Base-by-base conservation (phyloP, 495 filamentous ascomycete genomes). In the Daldinia concentrica region DNA sequence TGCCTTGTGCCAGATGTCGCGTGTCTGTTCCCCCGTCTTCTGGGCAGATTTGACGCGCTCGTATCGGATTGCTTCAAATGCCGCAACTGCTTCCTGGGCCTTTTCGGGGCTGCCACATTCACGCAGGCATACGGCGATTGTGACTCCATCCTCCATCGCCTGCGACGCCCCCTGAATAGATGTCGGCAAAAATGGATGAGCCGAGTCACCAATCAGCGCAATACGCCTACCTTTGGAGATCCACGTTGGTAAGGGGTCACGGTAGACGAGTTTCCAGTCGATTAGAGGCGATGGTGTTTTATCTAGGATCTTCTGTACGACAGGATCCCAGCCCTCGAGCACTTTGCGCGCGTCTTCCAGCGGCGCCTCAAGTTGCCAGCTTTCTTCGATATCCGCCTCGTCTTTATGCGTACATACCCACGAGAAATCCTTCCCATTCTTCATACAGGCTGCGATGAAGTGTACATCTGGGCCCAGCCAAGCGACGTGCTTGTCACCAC, bases 171-270 rank as follows among this genome's bases (percentile, higher is more conserved):
- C 91, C 66, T 92, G 88, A n/a, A 87, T 87, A 4, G 86, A 89
- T 0, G 90, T 91, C 0, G 90, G 91, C 4, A 93, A 80, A 76
- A 93, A 92, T 0, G 91, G 87, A 78, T 94, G 91, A 1, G 91
- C 91, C 6, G 89, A 82, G 71, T 93, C 91, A 24, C 91, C 91
- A 34, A 93, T 83, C 15, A 90, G 79, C 34, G 82, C 84, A n/a
- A 89, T 89, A 19, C 87, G 82, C 12, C 85, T 83, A 14, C 82
- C 80, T 14, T 85, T 81, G 5, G 85, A 89, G 17, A 90, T 83
- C 84, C 90, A 93, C 0, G 83, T 88, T 4, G 89, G 88, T 6
- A 91, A 78, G 0, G 90, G 90, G 67, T 92, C 89, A 51, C 91
- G 84, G 76, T 89, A 91, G 2, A 93, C 86, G 0, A 93, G 82